Conservation (phyloP, 164 flowering plant genomes). For the Brasenia schreberi region DNA sequence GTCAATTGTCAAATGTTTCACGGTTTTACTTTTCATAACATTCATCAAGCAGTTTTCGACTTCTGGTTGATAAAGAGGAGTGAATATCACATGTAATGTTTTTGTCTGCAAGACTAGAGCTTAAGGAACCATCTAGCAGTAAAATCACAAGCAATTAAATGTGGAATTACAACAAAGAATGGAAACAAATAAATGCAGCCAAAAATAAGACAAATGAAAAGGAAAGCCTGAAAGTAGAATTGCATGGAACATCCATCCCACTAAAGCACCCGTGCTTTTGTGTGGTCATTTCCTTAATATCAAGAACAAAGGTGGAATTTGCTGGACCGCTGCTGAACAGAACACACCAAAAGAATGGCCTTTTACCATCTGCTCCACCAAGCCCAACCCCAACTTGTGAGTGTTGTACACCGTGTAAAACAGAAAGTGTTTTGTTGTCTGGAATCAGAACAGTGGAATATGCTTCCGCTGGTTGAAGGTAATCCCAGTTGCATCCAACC, state of each 20-base stretch:
- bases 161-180: background rate
- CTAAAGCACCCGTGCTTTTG: constrained; percentile 80
- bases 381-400: constrained; percentile 68
- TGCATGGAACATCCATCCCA: constrained; percentile 47
- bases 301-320: constrained; percentile 74
- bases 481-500: constrained; percentile 49
- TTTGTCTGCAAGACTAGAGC: background rate
- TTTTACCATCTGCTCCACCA: constrained; percentile 27
- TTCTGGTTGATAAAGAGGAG: too few species aligned
- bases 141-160: background rate
- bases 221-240: constrained; percentile 14
- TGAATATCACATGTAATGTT: background rate
- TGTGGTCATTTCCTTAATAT: constrained; percentile 47
- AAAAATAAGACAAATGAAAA: background rate
- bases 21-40: background rate
- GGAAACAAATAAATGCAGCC: constrained; percentile 6
- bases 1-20: background rate
- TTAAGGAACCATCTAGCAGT: background rate
- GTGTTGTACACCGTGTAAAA: constrained; percentile 36
- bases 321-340: constrained; percentile 46
- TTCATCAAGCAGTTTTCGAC: background rate
- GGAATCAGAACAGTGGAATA: constrained; percentile 35
- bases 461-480: constrained; percentile 44
- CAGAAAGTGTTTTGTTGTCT: constrained; percentile 31
- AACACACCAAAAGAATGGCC: constrained; percentile 71